A percentile compares a stretch with the other conserved stretches of the same genome.
These are phyloP conservation scores for Petrea volubilis DNA, from an alignment of 257 asterid species.

Conservation along the genomic window DNA sequence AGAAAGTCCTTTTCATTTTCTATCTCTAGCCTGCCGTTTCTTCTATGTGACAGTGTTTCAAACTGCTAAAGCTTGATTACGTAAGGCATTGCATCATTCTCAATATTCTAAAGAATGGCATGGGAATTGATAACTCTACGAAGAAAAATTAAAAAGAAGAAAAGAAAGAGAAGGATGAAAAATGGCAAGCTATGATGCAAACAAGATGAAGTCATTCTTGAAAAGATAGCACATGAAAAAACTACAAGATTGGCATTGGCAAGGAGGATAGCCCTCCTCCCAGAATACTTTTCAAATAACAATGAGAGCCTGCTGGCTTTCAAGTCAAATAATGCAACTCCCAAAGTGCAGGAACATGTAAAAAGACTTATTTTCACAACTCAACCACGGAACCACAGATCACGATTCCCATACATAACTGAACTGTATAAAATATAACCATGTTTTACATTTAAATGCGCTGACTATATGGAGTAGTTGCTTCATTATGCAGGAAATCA, in stretches of 20 bases:
- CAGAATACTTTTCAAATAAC: not conserved
- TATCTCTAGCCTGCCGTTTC: not conserved
- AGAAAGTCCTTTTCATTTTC: not conserved
- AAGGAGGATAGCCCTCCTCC: not conserved
- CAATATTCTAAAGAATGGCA: not conserved
- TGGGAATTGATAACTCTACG: not conserved
- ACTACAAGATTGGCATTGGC: not conserved
- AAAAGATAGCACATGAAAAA: not conserved
- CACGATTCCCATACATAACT: not conserved
- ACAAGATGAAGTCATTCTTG: not conserved
- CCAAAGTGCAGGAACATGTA: not conserved
- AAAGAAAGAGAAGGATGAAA: not conserved
- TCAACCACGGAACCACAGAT: not conserved
- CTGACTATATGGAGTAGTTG: not conserved
- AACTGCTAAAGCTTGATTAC: not conserved
- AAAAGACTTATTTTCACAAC: not conserved
- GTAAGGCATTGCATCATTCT: constrained; percentile 20
- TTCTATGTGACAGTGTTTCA: not conserved
- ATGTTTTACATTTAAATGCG: not conserved
- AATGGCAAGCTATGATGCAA: not conserved
- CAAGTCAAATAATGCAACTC: not conserved
- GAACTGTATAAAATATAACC: not conserved
- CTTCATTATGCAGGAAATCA: not conserved
- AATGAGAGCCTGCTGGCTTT: not conserved
- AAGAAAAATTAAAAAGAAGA: not conserved